Base-by-base conservation (phyloP, 495 filamentous ascomycete species). In the Aspergillus heteromorphus region DNA sequence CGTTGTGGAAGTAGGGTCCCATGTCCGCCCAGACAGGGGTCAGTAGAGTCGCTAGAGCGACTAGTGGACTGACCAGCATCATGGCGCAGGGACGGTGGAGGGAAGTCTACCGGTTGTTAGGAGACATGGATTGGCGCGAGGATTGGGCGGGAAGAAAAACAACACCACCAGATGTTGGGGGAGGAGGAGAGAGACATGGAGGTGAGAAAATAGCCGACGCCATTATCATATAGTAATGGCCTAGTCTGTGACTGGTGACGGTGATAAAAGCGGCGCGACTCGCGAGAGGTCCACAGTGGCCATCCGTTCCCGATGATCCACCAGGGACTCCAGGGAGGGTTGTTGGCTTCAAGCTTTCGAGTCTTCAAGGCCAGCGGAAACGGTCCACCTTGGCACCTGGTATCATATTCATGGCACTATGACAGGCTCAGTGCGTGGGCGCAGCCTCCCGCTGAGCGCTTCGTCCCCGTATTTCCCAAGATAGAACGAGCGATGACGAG, bases 1-100 rank as follows among this genome's bases (percentile, higher is more conserved):
- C 16, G 3, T 59, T 57, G n/a, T 54, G 48, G 9, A 48, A 14
- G 25, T 55, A 60, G 40, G 58, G 57, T 11, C 49, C 51, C 18
- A 38, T 13, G 17, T 57, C 56, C 18, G 59, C 62, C 8, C 20
- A 13, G 2, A 40, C 49, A 2, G 41, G 6, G 7, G 18, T 31
- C 10, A 60, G 41, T 14, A 54, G 20, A 7, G 48, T 4, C 14
- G 57, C 29, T 16, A 55, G 19, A 29, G 55, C 16, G 29, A 54
- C 16, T 18, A 56, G n/a, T 4, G 49, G 36, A 1, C 55, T 36
- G 50, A 18, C 51, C 41, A 45, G 52, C 58, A 59, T 61, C 13
- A 8, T 56, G 30, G 48, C 29, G 48, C n/a, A 40, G 48, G 20
- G 8, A 38, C 34, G n/a, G 34, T 17, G 8, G 18, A 45, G 17